Conservation (phyloP, 2,329 filamentous ascomycete species). For the Teratosphaeria gauchensis region DNA sequence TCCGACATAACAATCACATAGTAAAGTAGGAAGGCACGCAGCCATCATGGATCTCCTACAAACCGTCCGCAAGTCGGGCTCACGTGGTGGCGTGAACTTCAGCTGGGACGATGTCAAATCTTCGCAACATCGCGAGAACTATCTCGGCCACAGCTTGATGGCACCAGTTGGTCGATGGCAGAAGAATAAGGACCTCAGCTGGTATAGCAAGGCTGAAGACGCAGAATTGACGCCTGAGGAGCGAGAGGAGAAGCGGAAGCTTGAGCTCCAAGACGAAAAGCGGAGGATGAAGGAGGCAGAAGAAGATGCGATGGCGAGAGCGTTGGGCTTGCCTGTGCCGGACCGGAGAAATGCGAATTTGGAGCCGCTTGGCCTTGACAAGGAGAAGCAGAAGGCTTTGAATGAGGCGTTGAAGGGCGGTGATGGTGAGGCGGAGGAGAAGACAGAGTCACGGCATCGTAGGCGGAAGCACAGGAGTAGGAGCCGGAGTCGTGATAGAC, state of each 20-base stretch:
- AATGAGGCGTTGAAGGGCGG: slow-evolving; percentile 36
- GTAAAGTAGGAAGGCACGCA: not conserved
- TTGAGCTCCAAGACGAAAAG: slow-evolving; percentile 62
- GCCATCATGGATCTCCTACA: slow-evolving; percentile 79
- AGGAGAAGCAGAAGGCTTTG: slow-evolving; percentile 41
- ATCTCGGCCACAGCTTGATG: slow-evolving; percentile 83
- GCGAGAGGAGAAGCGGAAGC: slow-evolving; percentile 54
- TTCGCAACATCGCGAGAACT: slow-evolving; percentile 80
- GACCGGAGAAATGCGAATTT: slow-evolving; percentile 56
- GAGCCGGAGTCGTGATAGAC: slow-evolving; percentile 15
- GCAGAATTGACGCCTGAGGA: slow-evolving; percentile 40
- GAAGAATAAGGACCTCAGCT: slow-evolving; percentile 58
- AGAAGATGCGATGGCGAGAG: slow-evolving; percentile 77
- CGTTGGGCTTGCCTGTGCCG: slow-evolving; percentile 68
- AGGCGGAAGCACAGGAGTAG: slow-evolving; percentile 16
- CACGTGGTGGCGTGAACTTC: slow-evolving; percentile 86
- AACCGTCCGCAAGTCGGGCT: slow-evolving; percentile 78
- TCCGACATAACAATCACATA: not conserved
- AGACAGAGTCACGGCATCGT: slow-evolving; percentile 21
- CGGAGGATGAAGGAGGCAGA: slow-evolving; percentile 80
- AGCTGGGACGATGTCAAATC: slow-evolving; percentile 90
- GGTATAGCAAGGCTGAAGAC: slow-evolving; percentile 54
- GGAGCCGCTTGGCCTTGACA: slow-evolving; percentile 47
- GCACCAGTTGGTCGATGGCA: slow-evolving; percentile 87
- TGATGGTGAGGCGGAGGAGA: slow-evolving; percentile 25